Percentiles rank a stretch among this genome's conserved stretches.
Evolutionary conservation across 495 filamentous ascomycete genomes (phyloP).

Genomic region (Stereocaulon alpinum): DNA sequence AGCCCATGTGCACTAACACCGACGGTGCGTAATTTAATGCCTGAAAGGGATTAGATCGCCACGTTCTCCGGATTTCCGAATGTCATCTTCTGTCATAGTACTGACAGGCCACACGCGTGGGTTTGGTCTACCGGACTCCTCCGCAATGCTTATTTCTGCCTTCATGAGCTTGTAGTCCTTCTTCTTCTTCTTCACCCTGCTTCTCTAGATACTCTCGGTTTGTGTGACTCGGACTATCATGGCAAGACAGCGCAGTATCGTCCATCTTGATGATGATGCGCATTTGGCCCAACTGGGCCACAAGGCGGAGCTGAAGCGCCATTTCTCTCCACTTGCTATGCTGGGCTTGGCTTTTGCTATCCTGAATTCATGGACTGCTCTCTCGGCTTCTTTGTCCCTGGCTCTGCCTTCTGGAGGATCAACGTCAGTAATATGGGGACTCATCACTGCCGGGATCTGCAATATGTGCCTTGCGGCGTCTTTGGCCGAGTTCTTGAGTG

Average conservation of each 20-base stretch:
- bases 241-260: not conserved
- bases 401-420: slow-evolving; percentile 40
- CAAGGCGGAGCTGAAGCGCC: slow-evolving; percentile 51
- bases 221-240: not conserved
- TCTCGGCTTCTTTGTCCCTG: slow-evolving; percentile 40
- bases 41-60: slow-evolving; percentile 1
- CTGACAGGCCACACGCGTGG: not conserved
- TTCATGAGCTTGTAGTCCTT: not conserved
- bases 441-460: slow-evolving; percentile 60
- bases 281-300: slow-evolving; percentile 56
- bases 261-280: slow-evolving; percentile 31
- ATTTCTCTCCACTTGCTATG: slow-evolving; percentile 43
- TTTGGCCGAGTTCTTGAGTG: slow-evolving; percentile 62
- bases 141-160: not conserved
- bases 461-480: slow-evolving; percentile 62
- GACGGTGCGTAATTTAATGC: not conserved
- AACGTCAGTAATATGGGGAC: slow-evolving; percentile 41
- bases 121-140: too few relatives aligned
- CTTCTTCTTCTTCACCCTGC: not conserved
- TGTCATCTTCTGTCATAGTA: not conserved
- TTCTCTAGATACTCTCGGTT: not conserved
- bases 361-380: slow-evolving; percentile 44
- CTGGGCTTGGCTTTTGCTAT: slow-evolving; percentile 45
- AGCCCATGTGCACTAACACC: not conserved
- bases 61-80: not conserved